Conservation (phyloP, 2,329 filamentous ascomycete genomes). For the Clonostachys rhizophaga region DNA sequence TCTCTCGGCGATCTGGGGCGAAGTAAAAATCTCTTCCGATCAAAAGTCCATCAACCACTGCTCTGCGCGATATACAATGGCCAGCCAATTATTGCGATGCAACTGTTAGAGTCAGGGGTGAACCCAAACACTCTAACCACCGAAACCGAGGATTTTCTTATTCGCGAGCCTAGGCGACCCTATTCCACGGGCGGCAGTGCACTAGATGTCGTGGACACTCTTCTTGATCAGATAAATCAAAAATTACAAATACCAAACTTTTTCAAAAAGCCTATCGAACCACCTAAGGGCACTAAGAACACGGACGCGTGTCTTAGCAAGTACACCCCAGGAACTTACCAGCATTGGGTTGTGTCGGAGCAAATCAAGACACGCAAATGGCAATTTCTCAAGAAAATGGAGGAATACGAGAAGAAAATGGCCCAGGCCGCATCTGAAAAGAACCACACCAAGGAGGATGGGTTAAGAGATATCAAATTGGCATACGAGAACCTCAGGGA, state of each 20-base stretch:
- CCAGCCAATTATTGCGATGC: slow-evolving; percentile 39
- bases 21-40: slow-evolving; percentile 43
- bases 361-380: slow-evolving; percentile 26
- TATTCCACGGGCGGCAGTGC: slow-evolving; percentile 39
- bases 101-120: slow-evolving; percentile 60
- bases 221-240: slow-evolving; percentile 31
- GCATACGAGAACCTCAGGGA: slow-evolving; percentile 52
- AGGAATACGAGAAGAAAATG: slow-evolving; percentile 14
- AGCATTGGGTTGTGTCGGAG: slow-evolving; percentile 45
- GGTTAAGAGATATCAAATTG: slow-evolving; percentile 42
- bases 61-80: slow-evolving; percentile 48
- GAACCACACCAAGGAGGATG: slow-evolving; percentile 53
- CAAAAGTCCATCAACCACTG: slow-evolving; percentile 58
- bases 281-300: slow-evolving; percentile 22
- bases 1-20: slow-evolving; percentile 33
- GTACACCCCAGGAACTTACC: slow-evolving; percentile 52
- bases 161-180: slow-evolving; percentile 18
- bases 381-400: slow-evolving; percentile 21
- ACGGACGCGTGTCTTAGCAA: slow-evolving; percentile 48
- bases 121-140: slow-evolving; percentile 58
- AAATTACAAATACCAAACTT: slow-evolving; percentile 39
- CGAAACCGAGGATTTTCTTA: slow-evolving; percentile 25
- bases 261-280: neutral
- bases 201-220: slow-evolving; percentile 52
- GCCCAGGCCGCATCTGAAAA: slow-evolving; percentile 4